Evolutionary conservation across 2,329 filamentous ascomycete species (phyloP), one percentile per base, ranked within the genome.

Genomic region (Epichloe aotearoae): DNA sequence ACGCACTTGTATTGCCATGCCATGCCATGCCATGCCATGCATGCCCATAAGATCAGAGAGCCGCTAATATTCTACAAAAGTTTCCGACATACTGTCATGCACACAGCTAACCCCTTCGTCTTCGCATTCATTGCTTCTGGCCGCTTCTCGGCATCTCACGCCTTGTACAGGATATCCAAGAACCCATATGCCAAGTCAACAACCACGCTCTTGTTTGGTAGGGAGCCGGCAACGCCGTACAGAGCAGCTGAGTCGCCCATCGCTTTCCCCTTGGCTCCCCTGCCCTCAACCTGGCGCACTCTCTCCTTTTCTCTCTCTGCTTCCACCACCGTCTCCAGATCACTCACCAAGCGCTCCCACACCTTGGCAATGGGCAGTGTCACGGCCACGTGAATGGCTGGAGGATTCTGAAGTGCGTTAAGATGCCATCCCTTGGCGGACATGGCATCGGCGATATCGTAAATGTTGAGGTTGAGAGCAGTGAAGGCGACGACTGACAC

Each of bases 141-240:
- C 49, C 37, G n/a, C 5, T 26, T 20, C n/a, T 23, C 4, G 4
- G 7, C 6, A 15, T 17, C 46, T 70, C 71, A 93, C 53, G 84
- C 84, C 74, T 95, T 95, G 69, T 96, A 96, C 67, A 96, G 65
- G 49, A 93, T 84, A 70, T 97, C 90, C 63, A 97, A 73, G 68
- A 97, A 98, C 1, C 89, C 91, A 58, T 77, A 87, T 2, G 90
- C 91, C 63, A 98, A 70, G 60, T 95, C 88, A 57, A 88, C 87
- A 34, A 98, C 89, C 36, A 98, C 84, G 58, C 86, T 88, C 78
- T 97, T 97, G 66, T 98, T 94, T 1, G 93, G 93, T 66, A 98
- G 69, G 62, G 87, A 94, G 5, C 93, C 93, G 0, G 93, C 93
- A 52, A 98, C 90, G 50, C 93, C 93, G 68, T 98, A 98, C 55